Percentiles rank a stretch among this genome's conserved stretches.
These are phyloP conservation scores for Moringa oleifera DNA, from an alignment of 345 rosid genomes.

Conservation along the genomic window DNA sequence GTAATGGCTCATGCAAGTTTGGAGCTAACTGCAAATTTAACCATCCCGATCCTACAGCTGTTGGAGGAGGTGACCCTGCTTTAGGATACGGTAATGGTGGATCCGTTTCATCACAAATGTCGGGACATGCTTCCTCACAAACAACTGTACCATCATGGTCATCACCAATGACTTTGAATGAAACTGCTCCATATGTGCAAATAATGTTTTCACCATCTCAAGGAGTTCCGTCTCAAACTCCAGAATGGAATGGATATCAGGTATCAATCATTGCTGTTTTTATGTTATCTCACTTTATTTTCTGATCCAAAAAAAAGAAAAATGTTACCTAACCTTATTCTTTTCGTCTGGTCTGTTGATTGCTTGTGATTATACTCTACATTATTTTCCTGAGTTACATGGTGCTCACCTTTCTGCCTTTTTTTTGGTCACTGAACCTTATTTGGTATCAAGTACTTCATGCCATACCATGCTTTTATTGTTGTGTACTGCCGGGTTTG, in stretches of 20 bases:
- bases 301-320: too few species aligned
- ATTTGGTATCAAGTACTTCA: background rate
- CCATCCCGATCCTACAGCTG: slow-evolving; percentile 86
- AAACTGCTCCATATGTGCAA: slow-evolving; percentile 50
- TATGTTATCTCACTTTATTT: slow-evolving; percentile 1
- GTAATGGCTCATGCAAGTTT: slow-evolving; percentile 88
- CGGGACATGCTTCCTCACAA: slow-evolving; percentile 50
- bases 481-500: background rate
- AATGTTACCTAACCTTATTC: too few species aligned
- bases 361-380: background rate
- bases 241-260: slow-evolving; percentile 92
- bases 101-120: slow-evolving; percentile 38
- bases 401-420: background rate
- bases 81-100: slow-evolving; percentile 50
- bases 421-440: background rate
- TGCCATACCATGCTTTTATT: background rate
- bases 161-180: slow-evolving; percentile 51
- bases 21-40: slow-evolving; percentile 77
- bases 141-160: slow-evolving; percentile 62
- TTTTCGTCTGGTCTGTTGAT: too few species aligned
- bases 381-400: background rate
- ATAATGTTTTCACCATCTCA: slow-evolving; percentile 52
- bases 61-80: slow-evolving; percentile 43
- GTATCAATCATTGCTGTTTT: slow-evolving; percentile 25
- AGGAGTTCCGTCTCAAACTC: slow-evolving; percentile 47